Base-by-base conservation (phyloP, 2,329 filamentous ascomycete genomes). In the Dactylellina haptotyla region DNA sequence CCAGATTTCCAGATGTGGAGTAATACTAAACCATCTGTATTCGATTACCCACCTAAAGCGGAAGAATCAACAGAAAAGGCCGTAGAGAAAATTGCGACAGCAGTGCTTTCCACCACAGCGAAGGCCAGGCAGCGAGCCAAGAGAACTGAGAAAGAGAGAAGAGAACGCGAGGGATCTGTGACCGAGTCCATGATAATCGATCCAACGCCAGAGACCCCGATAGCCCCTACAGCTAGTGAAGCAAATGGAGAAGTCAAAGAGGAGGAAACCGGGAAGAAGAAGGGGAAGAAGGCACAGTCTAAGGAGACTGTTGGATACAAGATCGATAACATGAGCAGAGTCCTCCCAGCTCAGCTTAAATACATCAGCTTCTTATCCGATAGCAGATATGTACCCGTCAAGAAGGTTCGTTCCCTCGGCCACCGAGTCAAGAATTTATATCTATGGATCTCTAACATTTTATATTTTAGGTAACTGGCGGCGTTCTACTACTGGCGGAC, bases 261-360 rank as follows among this genome's bases (percentile, higher is more conserved):
- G 76, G 85, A 86, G 34, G 79, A 80, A n/a, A 79, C 81, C 4
- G 80, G 79, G 0, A 85, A 85, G 43, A 84, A 89, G 46, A 89
- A 89, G 80, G 88, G 90, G 57, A 97, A 94, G 87, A 97, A 96
- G 86, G 96, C 95, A 85, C 84, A 85, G 0, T 93, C 97, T 82
- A 96, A 95, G 84, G 95, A 99, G 84, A 98, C 97, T 87, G 87
- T 96, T 70, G 95, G 95, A 77, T 97, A 95, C 80, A 93, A 97
- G 76, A 87, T 99, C 75, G 91, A 95, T 80, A 99, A 99, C 84
- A 96, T 99, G 92, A 96, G 91, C 62, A 88, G 95, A 78, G 93
- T 99, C 34, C 87, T 99, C 51, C 95, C 93, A 0, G 87, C 88
- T 50, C 95, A 99, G 83, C 87, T 98, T 79, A 97, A 96, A 84